These are phyloP conservation scores for Corylus heterophylla DNA, from an alignment of 306 rosid species.

Conservation along the genomic window DNA sequence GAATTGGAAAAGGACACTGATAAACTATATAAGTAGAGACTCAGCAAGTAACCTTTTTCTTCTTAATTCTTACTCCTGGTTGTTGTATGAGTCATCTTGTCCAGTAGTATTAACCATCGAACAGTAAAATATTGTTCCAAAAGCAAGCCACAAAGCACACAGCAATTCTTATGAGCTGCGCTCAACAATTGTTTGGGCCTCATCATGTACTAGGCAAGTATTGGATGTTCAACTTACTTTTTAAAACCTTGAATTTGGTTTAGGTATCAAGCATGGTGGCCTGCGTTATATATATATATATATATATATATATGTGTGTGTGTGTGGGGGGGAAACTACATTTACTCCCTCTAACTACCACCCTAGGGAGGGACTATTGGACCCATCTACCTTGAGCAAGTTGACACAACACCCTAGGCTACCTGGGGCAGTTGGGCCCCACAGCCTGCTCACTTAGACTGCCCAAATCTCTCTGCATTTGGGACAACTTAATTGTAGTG, in stretches of 20 bases:
- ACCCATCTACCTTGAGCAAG: too few species aligned
- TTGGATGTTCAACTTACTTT: not conserved
- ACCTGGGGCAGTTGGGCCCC: too few species aligned
- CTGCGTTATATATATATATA: not conserved
- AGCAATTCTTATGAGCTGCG: not conserved
- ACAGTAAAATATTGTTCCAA: not conserved
- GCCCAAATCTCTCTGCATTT: too few species aligned
- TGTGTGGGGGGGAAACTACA: too few species aligned
- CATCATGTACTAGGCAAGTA: not conserved
- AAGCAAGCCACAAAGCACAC: not conserved
- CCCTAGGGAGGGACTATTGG: too few species aligned
- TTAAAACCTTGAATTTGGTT: not conserved
- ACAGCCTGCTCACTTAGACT: too few species aligned
- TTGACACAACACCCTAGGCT: too few species aligned
- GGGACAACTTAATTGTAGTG: too few species aligned
- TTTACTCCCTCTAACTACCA: too few species aligned
- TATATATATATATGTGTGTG: too few species aligned
- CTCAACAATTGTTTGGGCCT: not conserved
- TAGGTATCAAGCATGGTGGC: not conserved
- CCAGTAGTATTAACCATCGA: not conserved
- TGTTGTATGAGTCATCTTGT: not conserved
- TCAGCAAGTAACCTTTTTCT: too few species aligned
- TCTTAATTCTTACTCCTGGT: not conserved
- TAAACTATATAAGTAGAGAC: not conserved
- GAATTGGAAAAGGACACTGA: not conserved